A percentile compares a stretch with the other conserved stretches of the same genome.
Conservation (phyloP, 2,329 filamentous ascomycete genomes). For the Trichothecium roseum region DNA sequence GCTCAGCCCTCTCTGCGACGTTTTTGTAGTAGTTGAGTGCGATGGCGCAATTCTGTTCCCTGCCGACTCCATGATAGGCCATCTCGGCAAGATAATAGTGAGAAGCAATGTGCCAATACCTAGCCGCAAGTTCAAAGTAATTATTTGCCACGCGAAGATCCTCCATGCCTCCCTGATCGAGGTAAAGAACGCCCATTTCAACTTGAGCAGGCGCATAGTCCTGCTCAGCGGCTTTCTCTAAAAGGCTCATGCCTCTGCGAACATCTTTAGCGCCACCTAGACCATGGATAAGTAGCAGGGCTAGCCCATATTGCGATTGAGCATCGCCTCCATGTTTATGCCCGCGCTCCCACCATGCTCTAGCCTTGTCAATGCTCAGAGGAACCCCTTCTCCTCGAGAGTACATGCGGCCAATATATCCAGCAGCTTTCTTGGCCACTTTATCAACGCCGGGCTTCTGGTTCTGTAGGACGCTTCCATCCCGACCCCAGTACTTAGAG, state of each 20-base stretch:
- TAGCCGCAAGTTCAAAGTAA: conserved; percentile 79
- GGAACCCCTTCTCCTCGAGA: conserved; percentile 75
- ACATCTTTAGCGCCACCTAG: conserved; percentile 62
- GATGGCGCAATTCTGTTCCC: conserved; percentile 66
- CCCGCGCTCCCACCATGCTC: conserved; percentile 76
- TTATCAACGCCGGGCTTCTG: conserved; percentile 64
- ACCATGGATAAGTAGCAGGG: conserved; percentile 73
- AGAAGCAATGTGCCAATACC: conserved; percentile 77
- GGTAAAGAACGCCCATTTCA: conserved; percentile 70
- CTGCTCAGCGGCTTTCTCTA: conserved; percentile 71
- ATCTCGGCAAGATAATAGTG: conserved; percentile 90
- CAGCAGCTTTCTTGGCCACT: conserved; percentile 72
- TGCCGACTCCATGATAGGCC: conserved; percentile 67
- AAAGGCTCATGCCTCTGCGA: conserved; percentile 61
- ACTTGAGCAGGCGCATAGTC: conserved; percentile 75
- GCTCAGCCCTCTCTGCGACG: conserved; percentile 64
- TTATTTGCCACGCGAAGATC: conserved; percentile 69
- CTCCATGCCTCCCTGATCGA: conserved; percentile 64
- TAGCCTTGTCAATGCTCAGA: conserved; percentile 67
- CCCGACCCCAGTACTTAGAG: conserved; percentile 69
- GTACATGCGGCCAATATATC: conserved; percentile 82
- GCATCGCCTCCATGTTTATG: conserved; percentile 59
- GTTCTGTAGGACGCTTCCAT: conserved; percentile 64
- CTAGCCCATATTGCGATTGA: conserved; percentile 75
- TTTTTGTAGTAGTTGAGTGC: conserved; percentile 76